Percentiles rank a stretch among this genome's conserved stretches.
phyloP scores from a whole-genome alignment of 129 eudicot species.

The Flaveria bidentis region DNA sequence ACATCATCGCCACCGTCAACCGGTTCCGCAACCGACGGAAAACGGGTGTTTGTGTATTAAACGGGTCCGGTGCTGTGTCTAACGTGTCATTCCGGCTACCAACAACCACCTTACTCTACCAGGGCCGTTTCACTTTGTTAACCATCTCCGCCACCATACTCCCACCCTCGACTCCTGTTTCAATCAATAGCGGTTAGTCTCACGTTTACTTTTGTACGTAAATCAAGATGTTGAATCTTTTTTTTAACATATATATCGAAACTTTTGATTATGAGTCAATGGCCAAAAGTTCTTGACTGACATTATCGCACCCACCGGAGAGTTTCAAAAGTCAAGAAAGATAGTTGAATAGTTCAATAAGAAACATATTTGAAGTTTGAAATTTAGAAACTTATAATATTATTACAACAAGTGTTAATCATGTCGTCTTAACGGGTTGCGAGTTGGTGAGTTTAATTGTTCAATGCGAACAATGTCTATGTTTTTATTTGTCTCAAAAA shows the following conservation, averaged over 20 bases:
- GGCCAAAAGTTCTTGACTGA: neutral
- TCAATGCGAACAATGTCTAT: too few relatives aligned
- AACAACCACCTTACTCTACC: conserved; percentile 41
- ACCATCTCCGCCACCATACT: conserved; percentile 62
- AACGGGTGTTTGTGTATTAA: conserved; percentile 51
- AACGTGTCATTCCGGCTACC: conserved; percentile 62
- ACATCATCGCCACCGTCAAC: conserved; percentile 36
- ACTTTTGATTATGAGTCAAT: neutral
- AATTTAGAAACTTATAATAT: neutral
- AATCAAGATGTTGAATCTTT: too few relatives aligned
- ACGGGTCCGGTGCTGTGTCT: conserved; percentile 51
- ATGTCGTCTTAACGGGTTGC: too few relatives aligned
- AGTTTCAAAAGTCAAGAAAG: neutral
- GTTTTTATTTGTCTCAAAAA: too few relatives aligned
- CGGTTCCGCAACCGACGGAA: conserved; percentile 36
- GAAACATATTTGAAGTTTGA: neutral
- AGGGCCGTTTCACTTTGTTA: conserved; percentile 56
- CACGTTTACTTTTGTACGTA: too few relatives aligned
- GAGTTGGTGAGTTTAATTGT: too few relatives aligned
- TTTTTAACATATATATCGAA: neutral
- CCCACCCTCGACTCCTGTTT: conserved; percentile 15
- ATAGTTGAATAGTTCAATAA: neutral
- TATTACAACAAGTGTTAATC: too few relatives aligned
- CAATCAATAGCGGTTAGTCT: conserved; percentile 12
- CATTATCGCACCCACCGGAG: neutral